These are phyloP conservation scores for Aureobasidium sp. DNA, from an alignment of 2,329 filamentous ascomycete species.

Conservation along the genomic window DNA sequence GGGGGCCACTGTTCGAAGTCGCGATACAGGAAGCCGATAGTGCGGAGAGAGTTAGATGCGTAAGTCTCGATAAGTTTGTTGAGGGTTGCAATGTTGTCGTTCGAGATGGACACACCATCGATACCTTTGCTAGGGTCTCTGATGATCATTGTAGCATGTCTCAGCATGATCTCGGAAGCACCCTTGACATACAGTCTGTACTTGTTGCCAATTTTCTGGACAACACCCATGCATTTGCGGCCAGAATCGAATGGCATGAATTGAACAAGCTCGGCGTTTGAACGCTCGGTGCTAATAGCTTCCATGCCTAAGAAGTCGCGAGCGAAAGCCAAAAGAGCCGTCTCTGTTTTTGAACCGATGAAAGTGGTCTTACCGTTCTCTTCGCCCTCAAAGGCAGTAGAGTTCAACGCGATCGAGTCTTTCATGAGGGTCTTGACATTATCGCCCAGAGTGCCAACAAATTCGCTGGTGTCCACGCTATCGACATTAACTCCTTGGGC, in stretches of 20 bases:
- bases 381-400: slow-evolving; percentile 60
- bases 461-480: slow-evolving; percentile 45
- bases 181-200: slow-evolving; percentile 50
- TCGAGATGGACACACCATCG: slow-evolving; percentile 43
- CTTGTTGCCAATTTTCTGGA: slow-evolving; percentile 47
- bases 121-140: slow-evolving; percentile 52
- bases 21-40: slow-evolving; percentile 74
- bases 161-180: slow-evolving; percentile 42
- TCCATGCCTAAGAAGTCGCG: slow-evolving; percentile 57
- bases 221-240: slow-evolving; percentile 61
- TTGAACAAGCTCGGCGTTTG: slow-evolving; percentile 51
- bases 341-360: slow-evolving; percentile 71
- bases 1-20: slow-evolving; percentile 74
- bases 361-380: slow-evolving; percentile 52
- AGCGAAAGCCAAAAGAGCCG: slow-evolving; percentile 62
- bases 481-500: slow-evolving; percentile 21
- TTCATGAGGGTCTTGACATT: slow-evolving; percentile 49
- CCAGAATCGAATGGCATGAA: slow-evolving; percentile 54
- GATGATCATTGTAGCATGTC: slow-evolving; percentile 43
- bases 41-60: slow-evolving; percentile 69
- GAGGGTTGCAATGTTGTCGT: slow-evolving; percentile 50
- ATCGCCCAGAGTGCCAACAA: slow-evolving; percentile 42
- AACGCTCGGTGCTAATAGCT: slow-evolving; percentile 50
- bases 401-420: slow-evolving; percentile 59
- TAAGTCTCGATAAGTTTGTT: slow-evolving; percentile 65